These are phyloP conservation scores for Puccinia polysora DNA, from an alignment of 1,284 basidiomycete genomes.

Conservation along the genomic window DNA sequence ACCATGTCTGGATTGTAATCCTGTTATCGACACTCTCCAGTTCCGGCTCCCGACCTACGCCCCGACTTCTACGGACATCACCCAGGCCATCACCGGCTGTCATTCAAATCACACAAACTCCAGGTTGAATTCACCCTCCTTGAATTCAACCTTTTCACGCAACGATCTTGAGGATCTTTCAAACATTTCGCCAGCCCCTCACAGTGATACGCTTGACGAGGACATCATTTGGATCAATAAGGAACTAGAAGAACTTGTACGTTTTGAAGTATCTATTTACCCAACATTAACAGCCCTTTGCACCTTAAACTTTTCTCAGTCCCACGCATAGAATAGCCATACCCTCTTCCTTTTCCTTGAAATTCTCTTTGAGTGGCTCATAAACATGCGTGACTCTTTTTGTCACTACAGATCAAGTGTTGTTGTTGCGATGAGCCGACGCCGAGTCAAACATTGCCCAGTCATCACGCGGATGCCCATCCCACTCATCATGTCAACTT, in stretches of 20 bases:
- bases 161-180: not conserved
- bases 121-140: conserved; percentile 5
- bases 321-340: not conserved
- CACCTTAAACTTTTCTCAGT: not conserved
- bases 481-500: conserved; percentile 39
- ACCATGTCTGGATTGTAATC: conserved; percentile 26
- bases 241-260: conserved; percentile 40
- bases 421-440: conserved; percentile 38
- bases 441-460: conserved; percentile 10
- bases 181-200: not conserved
- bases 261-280: conserved; percentile 11
- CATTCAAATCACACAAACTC: too few relatives aligned
- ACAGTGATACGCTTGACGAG: not conserved
- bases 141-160: not conserved
- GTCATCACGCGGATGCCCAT: conserved; percentile 37
- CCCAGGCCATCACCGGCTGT: too few relatives aligned
- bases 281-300: not conserved
- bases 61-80: not conserved
- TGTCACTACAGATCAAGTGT: conserved; percentile 26
- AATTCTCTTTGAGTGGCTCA: not conserved
- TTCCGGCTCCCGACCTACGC: not conserved
- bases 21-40: not conserved
- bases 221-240: conserved; percentile 33
- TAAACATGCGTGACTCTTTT: too few relatives aligned
- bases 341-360: not conserved